Evolutionary conservation across 345 rosid genomes (phyloP), one percentile per base, ranked within the genome.

Genomic region (Populus euphratica): DNA sequence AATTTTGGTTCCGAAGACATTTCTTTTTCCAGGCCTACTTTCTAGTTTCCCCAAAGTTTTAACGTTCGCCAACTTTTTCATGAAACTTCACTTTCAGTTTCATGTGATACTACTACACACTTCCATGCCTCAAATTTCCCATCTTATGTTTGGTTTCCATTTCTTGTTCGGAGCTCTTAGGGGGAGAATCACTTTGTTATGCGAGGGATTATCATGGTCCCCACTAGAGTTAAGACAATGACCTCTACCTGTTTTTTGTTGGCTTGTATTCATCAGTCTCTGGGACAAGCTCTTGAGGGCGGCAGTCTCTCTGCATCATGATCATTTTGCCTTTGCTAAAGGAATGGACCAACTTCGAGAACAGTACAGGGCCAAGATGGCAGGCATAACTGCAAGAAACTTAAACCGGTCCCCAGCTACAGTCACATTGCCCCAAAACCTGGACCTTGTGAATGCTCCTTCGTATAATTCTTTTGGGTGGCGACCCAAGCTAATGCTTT

Each of bases 371-470:
- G 29, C 23, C 70, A 61, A n/a, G 35, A 54, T 41, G 74, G 69
- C 79, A 49, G 13, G 35, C 52, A 47, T 65, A 33, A 27, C 73
- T 62, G 27, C 68, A 12, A 72, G 73, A 66, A 73, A 54, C 35
- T 38, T 9, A 5, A 73, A 27, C 72, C 36, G 74, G 78, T 74
- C 81, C 78, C 80, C 76, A 12, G 21, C 44, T 66, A 43, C 31
- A 29, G 52, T 61, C 81, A 43, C 78, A 27, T 66, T 80, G 67
- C 73, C 86, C 81, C 69, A 80, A 73, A 77, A 70, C 73, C 64
- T 72, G 82, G 54, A 72, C 73, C 76, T 47, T 68, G 50, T 56
- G 47, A 31, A 13, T 9, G 36, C 71, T 21, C 17, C 49, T 20
- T 3, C 52, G 12, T 35, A 2, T 44, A 4, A 56, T 70, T 47